phyloP scores from a whole-genome alignment of 2,329 filamentous ascomycete species.

The Cladosporium sphaerospermum region DNA sequence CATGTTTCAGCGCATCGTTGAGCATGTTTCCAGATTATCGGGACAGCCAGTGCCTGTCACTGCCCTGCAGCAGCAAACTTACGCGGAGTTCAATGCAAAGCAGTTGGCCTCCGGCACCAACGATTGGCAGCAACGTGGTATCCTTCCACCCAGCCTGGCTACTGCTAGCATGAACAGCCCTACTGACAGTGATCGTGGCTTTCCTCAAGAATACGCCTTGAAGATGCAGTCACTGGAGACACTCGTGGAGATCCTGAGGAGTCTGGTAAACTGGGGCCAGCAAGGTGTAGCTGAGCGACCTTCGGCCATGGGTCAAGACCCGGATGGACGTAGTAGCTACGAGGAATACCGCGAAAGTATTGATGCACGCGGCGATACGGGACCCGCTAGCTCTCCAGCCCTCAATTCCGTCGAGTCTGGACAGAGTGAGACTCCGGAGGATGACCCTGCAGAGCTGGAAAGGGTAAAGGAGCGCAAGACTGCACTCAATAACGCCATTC shows the following conservation, averaged over 20 bases:
- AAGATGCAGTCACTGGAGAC: slow-evolving; percentile 86
- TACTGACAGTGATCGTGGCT: slow-evolving; percentile 54
- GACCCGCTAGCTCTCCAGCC: slow-evolving; percentile 43
- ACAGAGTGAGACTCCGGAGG: slow-evolving; percentile 50
- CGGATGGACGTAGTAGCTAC: slow-evolving; percentile 46
- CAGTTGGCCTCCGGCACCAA: slow-evolving; percentile 29
- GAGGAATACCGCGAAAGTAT: slow-evolving; percentile 66
- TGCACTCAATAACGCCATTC: slow-evolving; percentile 79
- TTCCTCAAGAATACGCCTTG: slow-evolving; percentile 83
- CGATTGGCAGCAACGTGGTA: slow-evolving; percentile 84
- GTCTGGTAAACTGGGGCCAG: slow-evolving; percentile 86
- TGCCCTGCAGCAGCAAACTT: slow-evolving; percentile 73
- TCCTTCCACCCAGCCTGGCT: slow-evolving; percentile 78
- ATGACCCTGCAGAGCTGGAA: slow-evolving; percentile 90
- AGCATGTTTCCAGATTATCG: slow-evolving; percentile 83
- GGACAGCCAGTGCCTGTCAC: slow-evolving; percentile 72
- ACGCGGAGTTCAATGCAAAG: slow-evolving; percentile 69
- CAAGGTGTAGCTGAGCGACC: slow-evolving; percentile 52
- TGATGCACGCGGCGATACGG: slow-evolving; percentile 55
- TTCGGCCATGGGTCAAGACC: slow-evolving; percentile 31
- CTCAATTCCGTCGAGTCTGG: slow-evolving; percentile 32
- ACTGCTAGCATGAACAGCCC: slow-evolving; percentile 61
- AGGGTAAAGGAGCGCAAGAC: slow-evolving; percentile 92
- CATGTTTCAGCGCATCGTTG: slow-evolving; percentile 89
- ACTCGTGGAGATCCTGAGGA: slow-evolving; percentile 79